Conservation (phyloP, 192 early-diverging fungal species). For the Gryganskiella cystojenkinii region DNA sequence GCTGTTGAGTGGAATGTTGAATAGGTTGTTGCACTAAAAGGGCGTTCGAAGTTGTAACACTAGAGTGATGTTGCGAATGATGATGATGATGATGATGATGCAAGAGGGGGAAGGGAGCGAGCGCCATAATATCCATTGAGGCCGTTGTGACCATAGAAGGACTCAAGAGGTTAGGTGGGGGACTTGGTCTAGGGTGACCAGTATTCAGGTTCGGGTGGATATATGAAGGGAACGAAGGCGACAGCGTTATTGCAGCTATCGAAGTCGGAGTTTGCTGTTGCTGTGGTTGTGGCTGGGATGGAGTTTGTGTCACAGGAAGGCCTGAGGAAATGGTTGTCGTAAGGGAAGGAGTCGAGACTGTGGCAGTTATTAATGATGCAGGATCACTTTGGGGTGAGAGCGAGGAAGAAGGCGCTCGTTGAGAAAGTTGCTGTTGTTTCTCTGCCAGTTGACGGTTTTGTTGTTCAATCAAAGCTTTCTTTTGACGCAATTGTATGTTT, state of each 20-base stretch:
- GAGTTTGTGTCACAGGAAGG: background rate
- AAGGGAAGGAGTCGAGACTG: background rate
- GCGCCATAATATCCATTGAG: slow-evolving; percentile 46
- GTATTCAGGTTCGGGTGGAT: background rate
- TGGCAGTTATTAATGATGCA: background rate
- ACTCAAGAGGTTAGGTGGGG: slow-evolving; percentile 17
- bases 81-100: no score
- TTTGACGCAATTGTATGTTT: slow-evolving; percentile 23
- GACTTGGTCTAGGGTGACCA: slow-evolving; percentile 4
- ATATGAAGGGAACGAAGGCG: background rate
- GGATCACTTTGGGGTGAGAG: background rate
- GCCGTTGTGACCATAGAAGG: slow-evolving; percentile 19
- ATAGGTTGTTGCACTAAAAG: slow-evolving; percentile 23
- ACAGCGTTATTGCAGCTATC: background rate
- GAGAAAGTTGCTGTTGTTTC: background rate
- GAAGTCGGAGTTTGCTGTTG: slow-evolving; percentile 4
- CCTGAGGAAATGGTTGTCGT: background rate
- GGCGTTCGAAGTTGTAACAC: slow-evolving; percentile 8
- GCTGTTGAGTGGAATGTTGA: slow-evolving; percentile 14
- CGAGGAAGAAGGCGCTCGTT: slow-evolving; percentile 1
- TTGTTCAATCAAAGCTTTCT: slow-evolving; percentile 16
- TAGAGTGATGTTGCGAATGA: slow-evolving; percentile 13
- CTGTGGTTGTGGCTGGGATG: slow-evolving; percentile 1
- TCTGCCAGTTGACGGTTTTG: background rate
- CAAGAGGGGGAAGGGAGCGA: slow-evolving; percentile 27